Percentiles rank a stretch among this genome's conserved stretches.
Conservation (phyloP, 176 grass and related monocot species). For the Panicum miliaceum region DNA sequence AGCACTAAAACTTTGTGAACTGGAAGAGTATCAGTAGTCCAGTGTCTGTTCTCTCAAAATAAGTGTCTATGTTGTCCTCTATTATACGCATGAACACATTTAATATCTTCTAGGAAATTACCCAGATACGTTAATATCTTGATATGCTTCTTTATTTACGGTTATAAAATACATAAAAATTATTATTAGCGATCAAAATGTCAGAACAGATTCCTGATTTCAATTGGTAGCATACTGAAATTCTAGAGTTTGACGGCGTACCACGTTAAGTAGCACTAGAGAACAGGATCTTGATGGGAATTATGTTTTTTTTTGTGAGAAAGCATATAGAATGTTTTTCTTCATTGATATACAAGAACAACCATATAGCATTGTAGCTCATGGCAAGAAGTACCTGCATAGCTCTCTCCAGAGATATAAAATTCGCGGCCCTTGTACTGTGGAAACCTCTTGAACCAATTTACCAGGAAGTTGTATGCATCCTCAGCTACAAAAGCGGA, state of each 20-base stretch:
- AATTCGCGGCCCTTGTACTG: constrained; percentile 62
- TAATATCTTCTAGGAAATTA: neutral
- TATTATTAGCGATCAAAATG: neutral
- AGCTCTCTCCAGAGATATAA: constrained; percentile 89
- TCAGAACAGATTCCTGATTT: neutral
- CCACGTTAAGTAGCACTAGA: neutral
- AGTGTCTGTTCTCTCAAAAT: neutral
- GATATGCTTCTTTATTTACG: neutral
- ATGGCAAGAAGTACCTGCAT: constrained; percentile 62
- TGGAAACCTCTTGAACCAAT: constrained; percentile 71
- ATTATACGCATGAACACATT: neutral
- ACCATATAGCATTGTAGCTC: neutral
- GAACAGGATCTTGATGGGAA: neutral
- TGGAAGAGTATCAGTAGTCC: neutral
- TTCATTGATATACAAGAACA: neutral
- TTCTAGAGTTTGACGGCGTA: neutral
- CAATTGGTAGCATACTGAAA: neutral
- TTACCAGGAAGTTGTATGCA: constrained; percentile 70
- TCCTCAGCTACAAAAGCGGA: constrained; percentile 59
- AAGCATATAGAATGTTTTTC: neutral
- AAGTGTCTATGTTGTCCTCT: neutral
- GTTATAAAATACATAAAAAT: neutral
- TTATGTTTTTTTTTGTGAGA: neutral
- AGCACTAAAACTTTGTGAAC: neutral
- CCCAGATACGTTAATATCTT: neutral